Conservation (phyloP, 345 rosid species). For the Pugionium cornutum region DNA sequence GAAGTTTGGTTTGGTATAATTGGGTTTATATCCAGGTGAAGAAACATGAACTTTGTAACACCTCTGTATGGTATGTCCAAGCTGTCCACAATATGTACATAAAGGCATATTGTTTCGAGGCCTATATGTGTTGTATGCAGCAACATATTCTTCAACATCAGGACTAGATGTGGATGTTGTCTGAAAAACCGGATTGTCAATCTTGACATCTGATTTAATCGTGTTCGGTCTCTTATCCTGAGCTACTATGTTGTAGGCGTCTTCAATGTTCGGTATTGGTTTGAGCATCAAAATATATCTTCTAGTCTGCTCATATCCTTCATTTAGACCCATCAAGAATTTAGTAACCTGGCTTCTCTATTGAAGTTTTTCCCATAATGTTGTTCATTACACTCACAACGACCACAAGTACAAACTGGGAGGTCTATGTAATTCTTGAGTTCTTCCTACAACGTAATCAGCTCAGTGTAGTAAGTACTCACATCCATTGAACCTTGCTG, state of each 20-base stretch:
- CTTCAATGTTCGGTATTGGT: neutral
- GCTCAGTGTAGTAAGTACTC: no score
- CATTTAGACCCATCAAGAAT: neutral
- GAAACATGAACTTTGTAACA: no score
- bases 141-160: neutral
- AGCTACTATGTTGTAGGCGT: neutral
- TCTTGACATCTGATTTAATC: no score
- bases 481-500: no score
- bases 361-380: neutral
- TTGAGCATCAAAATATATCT: no score
- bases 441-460: no score
- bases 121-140: neutral
- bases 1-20: no score
- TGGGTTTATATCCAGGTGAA: no score
- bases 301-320: neutral
- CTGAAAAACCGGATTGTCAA: neutral
- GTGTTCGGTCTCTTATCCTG: neutral
- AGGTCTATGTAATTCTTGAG: no score
- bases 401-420: no score
- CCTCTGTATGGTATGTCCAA: neutral
- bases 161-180: no score
- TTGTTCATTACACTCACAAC: neutral
- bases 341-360: neutral
- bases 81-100: neutral
- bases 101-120: neutral